phyloP scores from a whole-genome alignment of 257 asterid species.

The Fraxinus anomala region DNA sequence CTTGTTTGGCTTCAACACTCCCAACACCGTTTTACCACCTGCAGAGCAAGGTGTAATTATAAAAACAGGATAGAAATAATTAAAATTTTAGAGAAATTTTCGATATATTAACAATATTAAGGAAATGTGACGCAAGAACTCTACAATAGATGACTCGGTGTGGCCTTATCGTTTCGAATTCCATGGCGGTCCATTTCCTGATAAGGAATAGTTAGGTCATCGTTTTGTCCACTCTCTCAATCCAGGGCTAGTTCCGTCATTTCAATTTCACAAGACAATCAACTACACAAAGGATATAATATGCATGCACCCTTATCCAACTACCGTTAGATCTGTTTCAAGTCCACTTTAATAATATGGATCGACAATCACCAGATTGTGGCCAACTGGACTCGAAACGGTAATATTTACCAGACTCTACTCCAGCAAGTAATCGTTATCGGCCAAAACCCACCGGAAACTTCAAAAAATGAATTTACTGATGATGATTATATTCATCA shows the following conservation, averaged over 20 bases:
- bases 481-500: neutral
- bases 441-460: slow-evolving; percentile 24
- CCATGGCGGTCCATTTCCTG: neutral
- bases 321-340: neutral
- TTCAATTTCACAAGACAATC: neutral
- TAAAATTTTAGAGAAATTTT: neutral
- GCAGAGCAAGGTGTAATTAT: slow-evolving; percentile 1
- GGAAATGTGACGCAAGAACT: neutral
- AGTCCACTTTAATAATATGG: slow-evolving; percentile 25
- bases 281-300: neutral
- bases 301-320: neutral
- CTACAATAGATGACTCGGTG: slow-evolving; percentile 9
- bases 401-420: slow-evolving; percentile 41
- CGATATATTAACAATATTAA: too few relatives aligned
- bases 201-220: neutral
- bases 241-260: slow-evolving; percentile 8
- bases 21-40: slow-evolving; percentile 66
- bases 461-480: slow-evolving; percentile 18
- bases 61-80: neutral
- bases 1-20: slow-evolving; percentile 59
- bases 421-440: slow-evolving; percentile 26
- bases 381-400: slow-evolving; percentile 37
- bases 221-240: slow-evolving; percentile 14
- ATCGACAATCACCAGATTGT: slow-evolving; percentile 29
- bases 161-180: slow-evolving; percentile 36